Evolutionary conservation across 495 filamentous ascomycete species (phyloP).

Genomic region (Trichoderma virens): DNA sequence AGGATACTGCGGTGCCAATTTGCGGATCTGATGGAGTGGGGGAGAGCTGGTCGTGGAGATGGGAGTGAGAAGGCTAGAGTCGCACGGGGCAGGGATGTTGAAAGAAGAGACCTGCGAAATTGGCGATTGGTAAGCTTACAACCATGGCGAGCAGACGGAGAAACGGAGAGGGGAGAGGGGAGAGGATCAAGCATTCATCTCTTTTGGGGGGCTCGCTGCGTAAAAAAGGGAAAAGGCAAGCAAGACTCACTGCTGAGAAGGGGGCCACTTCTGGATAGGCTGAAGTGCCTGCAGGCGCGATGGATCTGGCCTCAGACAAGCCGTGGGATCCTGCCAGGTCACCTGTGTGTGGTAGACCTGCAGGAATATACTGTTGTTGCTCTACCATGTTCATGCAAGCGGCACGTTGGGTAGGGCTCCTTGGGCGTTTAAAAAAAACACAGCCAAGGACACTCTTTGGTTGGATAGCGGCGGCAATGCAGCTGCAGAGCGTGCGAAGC

Average conservation of each 20-base stretch:
- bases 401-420: not conserved
- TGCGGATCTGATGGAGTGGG: slow-evolving; percentile 31
- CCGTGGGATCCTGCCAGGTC: slow-evolving; percentile 1
- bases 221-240: not conserved
- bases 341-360: slow-evolving; percentile 7
- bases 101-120: slow-evolving; percentile 31
- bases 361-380: slow-evolving; percentile 4
- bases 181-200: too few species aligned
- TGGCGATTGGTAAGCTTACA: not conserved
- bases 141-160: not conserved
- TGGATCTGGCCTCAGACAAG: slow-evolving; percentile 4
- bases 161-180: not conserved
- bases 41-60: slow-evolving; percentile 38
- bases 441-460: not conserved
- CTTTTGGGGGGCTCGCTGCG: too few species aligned
- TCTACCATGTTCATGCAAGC: slow-evolving; percentile 6
- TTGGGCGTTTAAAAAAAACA: not conserved
- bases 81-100: slow-evolving; percentile 34
- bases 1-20: slow-evolving; percentile 27
- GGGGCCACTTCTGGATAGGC: not conserved
- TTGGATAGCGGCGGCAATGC: not conserved
- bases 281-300: not conserved
- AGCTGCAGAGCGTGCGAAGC: too few species aligned
- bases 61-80: slow-evolving; percentile 39
- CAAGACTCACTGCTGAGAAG: not conserved